These are phyloP conservation scores for Neocucurbitaria cava DNA, from an alignment of 2,329 filamentous ascomycete genomes.

Conservation along the genomic window DNA sequence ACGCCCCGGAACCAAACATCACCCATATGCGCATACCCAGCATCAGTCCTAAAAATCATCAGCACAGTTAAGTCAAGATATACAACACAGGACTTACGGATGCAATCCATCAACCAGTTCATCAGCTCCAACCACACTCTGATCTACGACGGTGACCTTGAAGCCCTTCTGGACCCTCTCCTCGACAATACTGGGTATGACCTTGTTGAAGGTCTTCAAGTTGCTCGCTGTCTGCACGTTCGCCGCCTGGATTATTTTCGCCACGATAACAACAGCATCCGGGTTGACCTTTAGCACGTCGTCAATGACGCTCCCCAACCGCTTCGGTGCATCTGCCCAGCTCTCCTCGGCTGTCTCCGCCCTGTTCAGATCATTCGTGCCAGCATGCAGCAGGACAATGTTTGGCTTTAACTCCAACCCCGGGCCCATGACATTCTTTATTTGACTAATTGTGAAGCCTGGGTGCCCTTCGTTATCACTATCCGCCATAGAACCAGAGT, in stretches of 20 bases:
- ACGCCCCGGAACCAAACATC: conserved; percentile 30
- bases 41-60: conserved; percentile 21
- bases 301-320: conserved; percentile 45
- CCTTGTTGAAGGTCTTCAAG: conserved; percentile 31
- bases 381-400: conserved; percentile 31
- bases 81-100: conserved; percentile 24
- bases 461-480: conserved; percentile 44
- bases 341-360: conserved; percentile 15
- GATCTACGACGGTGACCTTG: conserved; percentile 37
- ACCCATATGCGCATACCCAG: conserved; percentile 40
- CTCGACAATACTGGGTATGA: conserved; percentile 28
- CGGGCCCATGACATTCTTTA: conserved; percentile 19
- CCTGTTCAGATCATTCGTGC: conserved; percentile 31
- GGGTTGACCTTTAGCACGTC: conserved; percentile 36
- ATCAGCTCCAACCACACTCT: conserved; percentile 15
- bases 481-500: conserved; percentile 42
- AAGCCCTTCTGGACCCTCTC: conserved; percentile 23
- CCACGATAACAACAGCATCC: conserved; percentile 47
- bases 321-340: conserved; percentile 36
- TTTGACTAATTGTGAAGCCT: conserved; percentile 40
- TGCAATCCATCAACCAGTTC: conserved; percentile 38
- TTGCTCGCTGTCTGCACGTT: conserved; percentile 18
- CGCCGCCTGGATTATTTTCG: conserved; percentile 40
- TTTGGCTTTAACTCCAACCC: conserved; percentile 28
- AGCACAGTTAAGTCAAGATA: background rate